These are phyloP conservation scores for Pyrenula massariospora DNA, from an alignment of 495 filamentous ascomycete species.

Conservation along the genomic window DNA sequence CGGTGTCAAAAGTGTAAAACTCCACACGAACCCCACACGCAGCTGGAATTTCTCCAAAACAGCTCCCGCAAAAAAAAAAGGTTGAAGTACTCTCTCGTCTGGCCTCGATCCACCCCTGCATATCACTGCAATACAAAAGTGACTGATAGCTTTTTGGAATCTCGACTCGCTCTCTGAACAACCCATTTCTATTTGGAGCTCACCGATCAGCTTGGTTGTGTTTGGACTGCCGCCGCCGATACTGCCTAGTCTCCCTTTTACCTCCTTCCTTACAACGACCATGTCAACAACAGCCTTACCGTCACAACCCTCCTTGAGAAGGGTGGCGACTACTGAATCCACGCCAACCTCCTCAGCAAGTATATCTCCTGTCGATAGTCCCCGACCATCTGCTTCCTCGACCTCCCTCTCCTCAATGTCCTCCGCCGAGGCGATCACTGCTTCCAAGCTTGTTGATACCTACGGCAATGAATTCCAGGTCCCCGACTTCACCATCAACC, in stretches of 20 bases:
- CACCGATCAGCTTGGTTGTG: no score
- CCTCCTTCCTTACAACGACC: conserved; percentile 6
- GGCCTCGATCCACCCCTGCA: no score
- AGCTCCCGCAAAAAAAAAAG: neutral
- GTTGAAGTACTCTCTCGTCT: no score
- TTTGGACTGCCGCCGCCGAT: no score
- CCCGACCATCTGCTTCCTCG: conserved; percentile 67
- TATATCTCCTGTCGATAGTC: conserved; percentile 56
- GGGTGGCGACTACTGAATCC: conserved; percentile 38
- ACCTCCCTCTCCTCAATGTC: conserved; percentile 86
- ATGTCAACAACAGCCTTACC: conserved; percentile 52
- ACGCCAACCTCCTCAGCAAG: conserved; percentile 51
- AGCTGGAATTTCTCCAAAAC: neutral
- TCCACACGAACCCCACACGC: neutral
- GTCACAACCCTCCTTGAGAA: conserved; percentile 37
- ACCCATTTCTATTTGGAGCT: no score
- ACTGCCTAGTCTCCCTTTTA: no score
- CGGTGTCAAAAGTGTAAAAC: neutral
- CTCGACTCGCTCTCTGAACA: no score
- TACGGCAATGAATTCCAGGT: conserved; percentile 61
- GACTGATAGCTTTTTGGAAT: no score
- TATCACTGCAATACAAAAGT: no score
- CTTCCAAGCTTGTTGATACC: conserved; percentile 51
- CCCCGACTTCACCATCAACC: conserved; percentile 60
- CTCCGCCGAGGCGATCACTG: conserved; percentile 33